Evolutionary conservation across 192 early-diverging fungal species (phyloP).

Genomic region (Umbelopsis ramanniana): DNA sequence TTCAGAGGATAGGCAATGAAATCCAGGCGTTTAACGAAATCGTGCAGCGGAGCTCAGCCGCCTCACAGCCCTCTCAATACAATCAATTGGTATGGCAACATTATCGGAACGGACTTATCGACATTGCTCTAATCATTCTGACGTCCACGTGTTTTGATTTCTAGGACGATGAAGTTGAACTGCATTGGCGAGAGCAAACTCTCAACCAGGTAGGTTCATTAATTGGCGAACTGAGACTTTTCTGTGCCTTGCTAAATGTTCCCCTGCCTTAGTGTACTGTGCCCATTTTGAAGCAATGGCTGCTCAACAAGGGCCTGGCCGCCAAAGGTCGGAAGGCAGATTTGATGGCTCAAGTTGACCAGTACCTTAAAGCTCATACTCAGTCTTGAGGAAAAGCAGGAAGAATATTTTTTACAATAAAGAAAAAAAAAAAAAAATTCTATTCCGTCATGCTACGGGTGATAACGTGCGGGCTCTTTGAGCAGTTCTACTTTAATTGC

Average conservation of each 20-base stretch:
- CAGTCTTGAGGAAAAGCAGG: background rate
- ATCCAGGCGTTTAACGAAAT: constrained; percentile 9
- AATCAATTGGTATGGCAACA: background rate
- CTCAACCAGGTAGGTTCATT: background rate
- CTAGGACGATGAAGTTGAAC: background rate
- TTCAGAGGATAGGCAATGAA: constrained; percentile 14
- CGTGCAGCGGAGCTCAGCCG: background rate
- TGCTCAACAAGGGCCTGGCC: background rate
- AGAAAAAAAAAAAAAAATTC: no score
- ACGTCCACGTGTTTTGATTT: background rate
- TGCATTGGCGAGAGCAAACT: background rate
- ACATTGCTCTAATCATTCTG: background rate
- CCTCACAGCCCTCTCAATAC: background rate
- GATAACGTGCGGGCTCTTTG: background rate
- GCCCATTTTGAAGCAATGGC: constrained; percentile 5
- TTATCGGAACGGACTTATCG: constrained; percentile 9
- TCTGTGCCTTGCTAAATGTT: no score
- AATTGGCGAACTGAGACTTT: background rate
- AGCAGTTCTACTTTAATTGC: background rate
- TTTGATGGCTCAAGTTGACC: constrained; percentile 1
- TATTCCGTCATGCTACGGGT: background rate
- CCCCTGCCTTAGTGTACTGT: background rate
- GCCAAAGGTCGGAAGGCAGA: background rate
- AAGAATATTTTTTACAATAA: background rate
- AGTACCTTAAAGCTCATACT: background rate